Evolutionary conservation across 2,329 filamentous ascomycete genomes (phyloP).

Genomic region (Clonostachys sp.): DNA sequence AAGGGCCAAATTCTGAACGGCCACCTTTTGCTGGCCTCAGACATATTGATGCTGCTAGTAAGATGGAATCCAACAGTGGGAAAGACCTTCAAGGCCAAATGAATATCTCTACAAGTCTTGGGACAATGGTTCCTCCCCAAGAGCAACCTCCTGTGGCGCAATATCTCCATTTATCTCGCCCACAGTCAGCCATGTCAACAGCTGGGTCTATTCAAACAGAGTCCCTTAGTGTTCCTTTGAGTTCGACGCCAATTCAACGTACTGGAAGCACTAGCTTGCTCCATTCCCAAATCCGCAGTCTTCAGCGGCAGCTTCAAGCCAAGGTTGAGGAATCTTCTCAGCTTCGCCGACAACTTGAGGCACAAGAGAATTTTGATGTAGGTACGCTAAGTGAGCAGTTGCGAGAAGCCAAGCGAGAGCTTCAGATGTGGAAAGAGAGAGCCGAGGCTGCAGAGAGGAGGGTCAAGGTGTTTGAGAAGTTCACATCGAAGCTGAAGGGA

Average conservation of each 20-base stretch:
- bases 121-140: conserved; percentile 28
- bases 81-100: background rate
- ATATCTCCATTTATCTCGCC: conserved; percentile 26
- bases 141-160: conserved; percentile 32
- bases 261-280: conserved; percentile 26
- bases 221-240: background rate
- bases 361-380: conserved; percentile 34
- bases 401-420: conserved; percentile 23
- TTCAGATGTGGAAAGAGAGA: conserved; percentile 44
- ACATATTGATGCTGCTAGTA: background rate
- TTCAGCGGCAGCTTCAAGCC: conserved; percentile 40
- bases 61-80: background rate
- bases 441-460: conserved; percentile 52
- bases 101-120: conserved; percentile 20
- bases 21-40: background rate
- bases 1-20: conserved; percentile 1
- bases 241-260: conserved; percentile 9
- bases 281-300: conserved; percentile 40
- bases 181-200: conserved; percentile 19
- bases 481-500: conserved; percentile 23
- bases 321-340: conserved; percentile 40
- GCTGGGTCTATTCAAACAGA: background rate
- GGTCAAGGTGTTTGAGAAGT: conserved; percentile 40
- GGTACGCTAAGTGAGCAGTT: conserved; percentile 44
- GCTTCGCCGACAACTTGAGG: conserved; percentile 38